Base-by-base conservation (phyloP, 2,329 filamentous ascomycete genomes). In the Chrysosporium queenslandicum region DNA sequence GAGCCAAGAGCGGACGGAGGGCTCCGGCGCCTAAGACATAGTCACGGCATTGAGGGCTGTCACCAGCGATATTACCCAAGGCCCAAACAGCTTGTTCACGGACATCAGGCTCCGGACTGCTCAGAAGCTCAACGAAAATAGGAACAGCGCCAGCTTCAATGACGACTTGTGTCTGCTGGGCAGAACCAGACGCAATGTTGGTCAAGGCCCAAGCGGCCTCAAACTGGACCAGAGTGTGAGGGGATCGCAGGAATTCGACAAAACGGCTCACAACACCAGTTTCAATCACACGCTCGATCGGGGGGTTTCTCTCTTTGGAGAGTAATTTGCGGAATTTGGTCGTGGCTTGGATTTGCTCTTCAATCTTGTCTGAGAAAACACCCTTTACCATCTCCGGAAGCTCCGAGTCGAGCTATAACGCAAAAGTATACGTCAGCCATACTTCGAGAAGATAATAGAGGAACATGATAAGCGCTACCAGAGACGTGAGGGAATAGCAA, bases 241-340 rank as follows among this genome's bases (percentile, higher is more conserved):
- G 92, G 52, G 92, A 98, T 68, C 88, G 87, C 56, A 98, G 84
- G 74, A 98, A 98, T 72, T 96, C 89, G 72, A 98, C 92, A 66
- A 98, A 98, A 67, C 92, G 86, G 76, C 83, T 85, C 60, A 98
- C 92, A 59, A 98, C 92, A 66, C 92, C 92, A 55, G 92, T 97
- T 80, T 97, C 94, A 73, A 98, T 98, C 62, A 98, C 92, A 68
- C 94, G 89, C 76, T 98, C 92, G 68, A 98, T 98, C 42, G 92
- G 92, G 43, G 92, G 92, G 76, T 98, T 98, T 67, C 92, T 87
- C 77, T 98, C 92, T 77, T 98, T 98, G 60, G 89, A 96, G 25
- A 98, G 78, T 39, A 98, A 81, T 79, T 98, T 98, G 69, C 92
- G 80, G 79, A 98, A 98, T 72, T 95, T 96, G 62, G 92, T 98